Evolutionary conservation across 192 early-diverging fungal species (phyloP).

Genomic region (Umbelopsis isabellina): DNA sequence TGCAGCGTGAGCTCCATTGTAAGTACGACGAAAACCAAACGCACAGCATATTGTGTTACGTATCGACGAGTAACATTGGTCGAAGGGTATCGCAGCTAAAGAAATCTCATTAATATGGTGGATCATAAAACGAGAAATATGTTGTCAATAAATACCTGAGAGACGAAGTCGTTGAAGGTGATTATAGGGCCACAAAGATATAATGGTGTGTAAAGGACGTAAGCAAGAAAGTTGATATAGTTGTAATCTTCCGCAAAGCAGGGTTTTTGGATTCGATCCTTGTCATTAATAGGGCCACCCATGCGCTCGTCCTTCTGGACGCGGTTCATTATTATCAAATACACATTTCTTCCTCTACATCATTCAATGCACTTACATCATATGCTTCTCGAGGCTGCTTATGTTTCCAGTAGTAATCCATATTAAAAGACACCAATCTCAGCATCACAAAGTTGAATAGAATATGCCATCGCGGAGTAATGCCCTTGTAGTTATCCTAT

Average conservation of each 20-base stretch:
- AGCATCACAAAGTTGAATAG: conserved; percentile 91
- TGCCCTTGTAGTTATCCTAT: conserved; percentile 70
- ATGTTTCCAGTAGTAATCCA: conserved; percentile 89
- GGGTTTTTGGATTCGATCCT: conserved; percentile 62
- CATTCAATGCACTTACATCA: not conserved
- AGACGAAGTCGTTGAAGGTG: conserved; percentile 90
- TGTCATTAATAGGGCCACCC: conserved; percentile 44
- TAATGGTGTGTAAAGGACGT: conserved; percentile 87
- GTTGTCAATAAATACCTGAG: conserved; percentile 58
- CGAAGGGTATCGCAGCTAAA: conserved; percentile 60
- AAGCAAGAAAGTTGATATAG: conserved; percentile 76
- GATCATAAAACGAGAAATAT: not conserved
- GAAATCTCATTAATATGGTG: not conserved
- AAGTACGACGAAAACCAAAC: conserved; percentile 66
- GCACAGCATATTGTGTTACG: conserved; percentile 61
- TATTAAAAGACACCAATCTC: conserved; percentile 87
- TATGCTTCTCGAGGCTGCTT: conserved; percentile 28
- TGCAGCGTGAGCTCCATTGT: conserved; percentile 93
- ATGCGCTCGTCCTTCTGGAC: conserved; percentile 42
- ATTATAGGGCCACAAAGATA: conserved; percentile 96
- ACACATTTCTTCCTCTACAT: not conserved
- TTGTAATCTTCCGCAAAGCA: conserved; percentile 71
- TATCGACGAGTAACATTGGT: conserved; percentile 37
- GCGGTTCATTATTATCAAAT: not conserved
- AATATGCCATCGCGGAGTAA: conserved; percentile 83